Base-by-base conservation (phyloP, 176 grass and related monocot genomes). In the Avena sativa region DNA sequence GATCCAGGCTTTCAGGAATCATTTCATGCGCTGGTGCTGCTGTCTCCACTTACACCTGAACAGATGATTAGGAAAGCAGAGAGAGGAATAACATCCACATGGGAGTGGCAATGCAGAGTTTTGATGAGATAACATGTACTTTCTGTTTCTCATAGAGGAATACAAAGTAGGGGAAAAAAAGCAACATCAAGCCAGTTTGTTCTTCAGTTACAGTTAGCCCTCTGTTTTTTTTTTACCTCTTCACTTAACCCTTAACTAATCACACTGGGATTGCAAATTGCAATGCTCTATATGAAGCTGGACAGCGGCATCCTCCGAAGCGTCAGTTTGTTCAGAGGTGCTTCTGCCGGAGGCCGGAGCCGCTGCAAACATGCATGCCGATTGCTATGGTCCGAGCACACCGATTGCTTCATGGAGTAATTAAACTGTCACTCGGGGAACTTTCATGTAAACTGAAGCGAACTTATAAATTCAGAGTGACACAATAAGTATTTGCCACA, bases 351-450 rank as follows among this genome's bases (percentile, higher is more conserved):
- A 40, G 38, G 38, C 38, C 38, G 38, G 87, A 50, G 48, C 48
- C 48, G 48, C 48, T 50, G 48, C 48, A 12, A 50, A 12, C 48
- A 50, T 12, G 48, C 12, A 50, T 12, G 48, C 15, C n/a, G 77
- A 2, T 97, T 87, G 26, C 89, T 79, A 71, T 90, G 95, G 76
- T 97, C 93, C 0, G 91, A 81, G 71, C 95, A 97, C 21, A 87
- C 89, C 0, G 78, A 64, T 11, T 85, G 67, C 44, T 91, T 90
- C 85, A 83, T 89, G 86, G 56, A 84, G 71, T 49, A 78, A 12
- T 21, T 9, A n/a, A 50, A 49, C 5, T 16, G 14, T 23, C 38
- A 44, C 38, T 40, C 38, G n/a, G 0, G 61, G 67, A 28, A 52
- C 1, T 55, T 3, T 34, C 36, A 79, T 71, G 75, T 38, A 43